A percentile compares a stretch with the other conserved stretches of the same genome.
Conservation (phyloP, 169 alveolate species). For the Perkinsus chesapeaki region DNA sequence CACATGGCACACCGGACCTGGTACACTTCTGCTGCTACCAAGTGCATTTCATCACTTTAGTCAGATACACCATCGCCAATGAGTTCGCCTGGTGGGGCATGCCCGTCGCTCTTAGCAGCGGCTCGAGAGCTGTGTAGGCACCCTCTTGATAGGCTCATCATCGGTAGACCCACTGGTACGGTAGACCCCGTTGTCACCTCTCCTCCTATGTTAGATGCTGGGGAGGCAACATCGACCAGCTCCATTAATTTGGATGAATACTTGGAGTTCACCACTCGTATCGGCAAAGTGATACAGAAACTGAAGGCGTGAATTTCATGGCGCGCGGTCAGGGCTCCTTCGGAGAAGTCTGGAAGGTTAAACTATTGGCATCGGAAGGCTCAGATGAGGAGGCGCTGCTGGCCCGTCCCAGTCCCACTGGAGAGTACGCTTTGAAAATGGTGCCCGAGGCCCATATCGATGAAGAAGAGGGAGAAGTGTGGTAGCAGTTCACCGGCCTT, state of each 20-base stretch:
- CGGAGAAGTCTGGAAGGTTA: conserved; percentile 32
- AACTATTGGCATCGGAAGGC: background rate
- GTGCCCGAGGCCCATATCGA: conserved; percentile 4
- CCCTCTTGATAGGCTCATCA: background rate
- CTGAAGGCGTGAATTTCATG: background rate
- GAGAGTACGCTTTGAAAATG: conserved; percentile 17
- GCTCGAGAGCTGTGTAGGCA: background rate
- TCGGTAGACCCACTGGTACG: background rate
- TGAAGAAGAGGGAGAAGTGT: background rate
- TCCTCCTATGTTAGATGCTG: background rate
- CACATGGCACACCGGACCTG: background rate
- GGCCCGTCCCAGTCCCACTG: background rate
- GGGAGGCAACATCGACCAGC: background rate
- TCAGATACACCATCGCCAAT: background rate
- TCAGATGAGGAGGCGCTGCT: background rate
- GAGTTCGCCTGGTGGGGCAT: background rate
- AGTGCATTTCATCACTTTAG: background rate
- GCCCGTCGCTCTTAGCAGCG: background rate
- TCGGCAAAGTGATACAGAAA: background rate
- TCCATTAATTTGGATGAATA: background rate
- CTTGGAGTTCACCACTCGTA: background rate
- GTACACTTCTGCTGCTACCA: background rate
- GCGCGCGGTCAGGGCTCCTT: conserved; percentile 23
- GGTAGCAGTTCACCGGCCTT: background rate
- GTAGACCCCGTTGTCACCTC: background rate